phyloP scores from a whole-genome alignment of 768 basidiomycete species.

The Tylopilus felleus region DNA sequence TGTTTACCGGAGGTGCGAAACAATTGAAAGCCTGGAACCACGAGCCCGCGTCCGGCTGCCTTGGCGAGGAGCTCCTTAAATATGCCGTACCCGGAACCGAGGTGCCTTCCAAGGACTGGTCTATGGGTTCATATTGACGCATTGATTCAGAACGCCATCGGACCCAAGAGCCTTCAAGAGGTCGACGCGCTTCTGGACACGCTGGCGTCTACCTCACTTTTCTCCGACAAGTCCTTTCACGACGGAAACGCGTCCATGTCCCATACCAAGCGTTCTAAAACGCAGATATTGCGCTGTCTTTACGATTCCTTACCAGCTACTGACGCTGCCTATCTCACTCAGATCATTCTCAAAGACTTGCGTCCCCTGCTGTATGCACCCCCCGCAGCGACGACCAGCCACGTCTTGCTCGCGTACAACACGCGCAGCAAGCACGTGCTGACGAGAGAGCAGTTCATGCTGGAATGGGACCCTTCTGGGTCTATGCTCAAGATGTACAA shows the following conservation, averaged over 20 bases:
- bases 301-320: slow-evolving; percentile 57
- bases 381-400: slow-evolving; percentile 41
- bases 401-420: slow-evolving; percentile 55
- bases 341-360: slow-evolving; percentile 87
- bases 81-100: slow-evolving; percentile 36
- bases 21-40: slow-evolving; percentile 38
- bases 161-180: slow-evolving; percentile 39
- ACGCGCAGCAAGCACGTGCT: slow-evolving; percentile 53
- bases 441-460: slow-evolving; percentile 62
- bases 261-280: slow-evolving; percentile 31
- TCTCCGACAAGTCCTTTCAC: slow-evolving; percentile 50
- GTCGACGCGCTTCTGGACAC: slow-evolving; percentile 70
- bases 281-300: slow-evolving; percentile 48
- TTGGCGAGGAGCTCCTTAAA: slow-evolving; percentile 62
- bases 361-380: slow-evolving; percentile 75
- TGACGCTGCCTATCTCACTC: slow-evolving; percentile 69
- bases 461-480: slow-evolving; percentile 62
- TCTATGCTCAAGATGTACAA: slow-evolving; percentile 53
- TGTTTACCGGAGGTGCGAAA: slow-evolving; percentile 22
- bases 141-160: slow-evolving; percentile 16
- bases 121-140: slow-evolving; percentile 4
- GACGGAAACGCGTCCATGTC: slow-evolving; percentile 25
- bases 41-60: slow-evolving; percentile 54
- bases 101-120: slow-evolving; percentile 20
- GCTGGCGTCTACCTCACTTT: slow-evolving; percentile 65